These are phyloP conservation scores for Pseudocercospora fijiensis DNA, from an alignment of 2,329 filamentous ascomycete genomes.

Conservation along the genomic window DNA sequence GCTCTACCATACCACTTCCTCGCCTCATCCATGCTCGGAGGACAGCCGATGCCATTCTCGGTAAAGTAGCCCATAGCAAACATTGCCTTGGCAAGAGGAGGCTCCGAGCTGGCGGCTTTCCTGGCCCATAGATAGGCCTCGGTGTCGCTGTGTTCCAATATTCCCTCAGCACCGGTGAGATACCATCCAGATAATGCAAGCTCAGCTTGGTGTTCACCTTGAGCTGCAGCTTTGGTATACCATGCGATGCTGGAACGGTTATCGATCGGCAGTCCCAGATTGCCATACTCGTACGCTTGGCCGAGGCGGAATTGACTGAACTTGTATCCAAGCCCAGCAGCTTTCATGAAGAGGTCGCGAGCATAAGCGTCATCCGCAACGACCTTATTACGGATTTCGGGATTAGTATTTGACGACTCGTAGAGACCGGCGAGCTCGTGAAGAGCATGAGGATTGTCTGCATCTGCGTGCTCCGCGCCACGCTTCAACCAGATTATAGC, in stretches of 20 bases:
- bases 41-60: constrained; percentile 87
- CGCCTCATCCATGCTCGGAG: constrained; percentile 85
- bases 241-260: constrained; percentile 83
- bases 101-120: constrained; percentile 75
- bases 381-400: constrained; percentile 64
- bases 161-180: constrained; percentile 82
- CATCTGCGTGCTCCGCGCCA: constrained; percentile 81
- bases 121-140: constrained; percentile 97
- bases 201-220: constrained; percentile 92
- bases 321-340: constrained; percentile 87
- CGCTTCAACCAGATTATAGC: constrained; percentile 90
- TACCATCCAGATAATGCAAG: constrained; percentile 62
- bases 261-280: constrained; percentile 79
- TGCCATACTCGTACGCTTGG: constrained; percentile 83
- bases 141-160: constrained; percentile 87
- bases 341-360: constrained; percentile 76
- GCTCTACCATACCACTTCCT: constrained; percentile 98
- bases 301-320: constrained; percentile 90
- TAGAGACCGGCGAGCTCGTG: constrained; percentile 76
- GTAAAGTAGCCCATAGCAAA: constrained; percentile 99
- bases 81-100: constrained; percentile 78
- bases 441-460: constrained; percentile 89
- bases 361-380: constrained; percentile 81
- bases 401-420: constrained; percentile 59
- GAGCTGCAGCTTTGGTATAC: constrained; percentile 87